Conservation (phyloP, 495 filamentous ascomycete species). For the Melanomma pulvis-pyrius region DNA sequence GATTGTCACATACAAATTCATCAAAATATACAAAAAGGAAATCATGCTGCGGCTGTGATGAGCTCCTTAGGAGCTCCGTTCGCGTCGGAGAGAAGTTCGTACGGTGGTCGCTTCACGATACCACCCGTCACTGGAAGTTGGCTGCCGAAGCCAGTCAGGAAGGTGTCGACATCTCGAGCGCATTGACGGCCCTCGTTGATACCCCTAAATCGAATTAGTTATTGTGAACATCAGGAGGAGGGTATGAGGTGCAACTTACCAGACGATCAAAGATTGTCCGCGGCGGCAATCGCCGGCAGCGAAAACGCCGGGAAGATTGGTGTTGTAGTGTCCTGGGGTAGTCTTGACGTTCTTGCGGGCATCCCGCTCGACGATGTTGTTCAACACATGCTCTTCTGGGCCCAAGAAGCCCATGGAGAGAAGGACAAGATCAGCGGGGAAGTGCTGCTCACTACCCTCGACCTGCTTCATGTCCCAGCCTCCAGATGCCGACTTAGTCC, state of each 20-base stretch:
- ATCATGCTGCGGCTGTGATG: constrained; percentile 41
- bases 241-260: constrained; percentile 61
- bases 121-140: constrained; percentile 90
- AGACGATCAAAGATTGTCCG: constrained; percentile 97
- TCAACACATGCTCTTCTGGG: constrained; percentile 87
- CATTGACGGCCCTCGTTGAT: constrained; percentile 98
- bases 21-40: constrained; percentile 10
- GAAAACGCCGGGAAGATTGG: constrained; percentile 87
- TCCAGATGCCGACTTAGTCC: constrained; percentile 85
- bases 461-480: constrained; percentile 99
- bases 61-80: constrained; percentile 40
- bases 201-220: constrained; percentile 61
- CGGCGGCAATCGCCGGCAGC: constrained; percentile 96
- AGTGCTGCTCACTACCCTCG: constrained; percentile 93
- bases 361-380: constrained; percentile 87
- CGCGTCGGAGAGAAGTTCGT: constrained; percentile 53
- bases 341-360: constrained; percentile 98
- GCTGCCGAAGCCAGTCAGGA: constrained; percentile 75
- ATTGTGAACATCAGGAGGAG: neutral
- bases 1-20: constrained; percentile 7
- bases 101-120: constrained; percentile 81
- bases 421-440: constrained; percentile 94
- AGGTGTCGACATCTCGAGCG: constrained; percentile 91
- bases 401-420: constrained; percentile 99
- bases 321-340: constrained; percentile 81